These are phyloP conservation scores for Pythium sp. DNA, from an alignment of 352 stramenopile genomes.

Conservation along the genomic window DNA sequence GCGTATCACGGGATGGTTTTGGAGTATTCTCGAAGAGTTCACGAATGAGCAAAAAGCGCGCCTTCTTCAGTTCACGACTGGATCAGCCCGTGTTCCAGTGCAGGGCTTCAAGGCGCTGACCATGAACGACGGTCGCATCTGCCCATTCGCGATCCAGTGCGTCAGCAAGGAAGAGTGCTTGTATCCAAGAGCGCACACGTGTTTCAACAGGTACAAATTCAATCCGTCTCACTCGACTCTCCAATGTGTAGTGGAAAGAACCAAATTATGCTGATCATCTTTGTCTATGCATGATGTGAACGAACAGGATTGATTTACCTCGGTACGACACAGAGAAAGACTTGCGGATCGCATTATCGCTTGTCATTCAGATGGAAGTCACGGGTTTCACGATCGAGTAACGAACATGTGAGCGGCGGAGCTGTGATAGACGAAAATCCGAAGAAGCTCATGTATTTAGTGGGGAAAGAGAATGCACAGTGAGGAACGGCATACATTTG, in stretches of 20 bases:
- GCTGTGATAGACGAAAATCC: constrained; percentile 8
- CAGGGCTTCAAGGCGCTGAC: constrained; percentile 87
- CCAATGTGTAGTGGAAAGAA: not conserved
- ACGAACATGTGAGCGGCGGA: not conserved
- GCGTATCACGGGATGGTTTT: constrained; percentile 96
- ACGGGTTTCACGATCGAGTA: constrained; percentile 87
- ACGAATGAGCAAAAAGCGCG: constrained; percentile 93
- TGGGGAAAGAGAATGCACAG: not conserved
- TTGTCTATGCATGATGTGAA: constrained; percentile 14
- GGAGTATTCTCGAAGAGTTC: constrained; percentile 94
- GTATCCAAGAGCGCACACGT: constrained; percentile 83
- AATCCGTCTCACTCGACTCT: constrained; percentile 14
- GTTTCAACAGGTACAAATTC: constrained; percentile 69
- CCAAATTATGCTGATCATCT: constrained; percentile 1
- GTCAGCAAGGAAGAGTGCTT: constrained; percentile 77
- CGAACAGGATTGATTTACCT: constrained; percentile 66
- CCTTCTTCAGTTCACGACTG: constrained; percentile 98
- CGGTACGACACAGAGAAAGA: constrained; percentile 77
- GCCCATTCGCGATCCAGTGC: constrained; percentile 83
- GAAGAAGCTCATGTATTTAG: constrained; percentile 12
- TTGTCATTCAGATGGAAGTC: constrained; percentile 87
- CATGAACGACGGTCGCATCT: constrained; percentile 87
- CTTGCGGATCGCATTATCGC: constrained; percentile 68
- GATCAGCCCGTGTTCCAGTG: constrained; percentile 92
- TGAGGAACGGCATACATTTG: too few species aligned